These are phyloP conservation scores for Salix arbutifolia DNA, from an alignment of 345 rosid genomes.

Conservation along the genomic window DNA sequence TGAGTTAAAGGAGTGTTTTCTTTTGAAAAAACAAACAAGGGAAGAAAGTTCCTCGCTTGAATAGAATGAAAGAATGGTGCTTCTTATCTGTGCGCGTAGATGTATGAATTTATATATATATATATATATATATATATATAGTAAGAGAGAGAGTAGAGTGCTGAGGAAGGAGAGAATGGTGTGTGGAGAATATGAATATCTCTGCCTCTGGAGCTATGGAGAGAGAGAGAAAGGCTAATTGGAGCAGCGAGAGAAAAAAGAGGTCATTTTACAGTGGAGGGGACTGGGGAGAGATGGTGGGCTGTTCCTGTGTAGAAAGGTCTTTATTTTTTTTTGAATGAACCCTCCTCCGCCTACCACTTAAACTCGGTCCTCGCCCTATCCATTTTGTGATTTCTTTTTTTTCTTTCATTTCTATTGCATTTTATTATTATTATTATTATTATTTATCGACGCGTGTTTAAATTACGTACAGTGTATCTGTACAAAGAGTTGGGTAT, in stretches of 20 bases:
- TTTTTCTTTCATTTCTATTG: too few relatives aligned
- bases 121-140: not conserved
- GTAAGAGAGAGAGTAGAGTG: constrained; percentile 6
- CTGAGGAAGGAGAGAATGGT: constrained; percentile 19
- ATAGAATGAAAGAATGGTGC: not conserved
- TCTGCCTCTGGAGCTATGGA: not conserved
- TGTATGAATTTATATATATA: constrained; percentile 1
- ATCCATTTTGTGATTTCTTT: too few relatives aligned
- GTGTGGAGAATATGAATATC: not conserved
- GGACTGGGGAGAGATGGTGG: constrained; percentile 32
- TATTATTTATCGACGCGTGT: not conserved
- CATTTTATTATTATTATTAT: too few relatives aligned
- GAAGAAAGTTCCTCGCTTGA: not conserved
- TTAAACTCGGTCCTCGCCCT: too few relatives aligned
- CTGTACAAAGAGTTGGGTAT: too few relatives aligned
- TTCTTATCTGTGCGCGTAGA: not conserved
- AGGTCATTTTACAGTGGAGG: constrained; percentile 30
- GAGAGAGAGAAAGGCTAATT: constrained; percentile 20
- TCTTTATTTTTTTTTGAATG: not conserved
- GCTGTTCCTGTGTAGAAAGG: constrained; percentile 34
- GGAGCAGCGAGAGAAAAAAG: constrained; percentile 3
- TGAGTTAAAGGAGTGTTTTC: not conserved
- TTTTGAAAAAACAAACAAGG: not conserved
- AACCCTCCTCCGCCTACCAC: not conserved
- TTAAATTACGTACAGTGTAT: not conserved